These are phyloP conservation scores for Auxenochlorella pyrenoidosa DNA, from an alignment of 139 green algal genomes.

Conservation along the genomic window DNA sequence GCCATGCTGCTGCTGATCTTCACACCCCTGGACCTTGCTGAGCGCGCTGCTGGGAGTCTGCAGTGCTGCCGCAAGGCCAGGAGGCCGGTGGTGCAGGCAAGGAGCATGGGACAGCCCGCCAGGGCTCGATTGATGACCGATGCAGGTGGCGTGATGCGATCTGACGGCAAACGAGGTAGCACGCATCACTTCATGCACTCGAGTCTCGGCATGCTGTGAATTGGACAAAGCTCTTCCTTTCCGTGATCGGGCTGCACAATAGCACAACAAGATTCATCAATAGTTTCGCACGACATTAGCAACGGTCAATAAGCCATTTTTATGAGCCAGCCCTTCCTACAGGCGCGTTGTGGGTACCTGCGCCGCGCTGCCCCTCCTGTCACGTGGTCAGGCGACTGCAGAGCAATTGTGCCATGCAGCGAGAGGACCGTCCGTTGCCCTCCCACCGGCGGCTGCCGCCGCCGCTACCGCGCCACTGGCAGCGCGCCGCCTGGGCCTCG, in stretches of 20 bases:
- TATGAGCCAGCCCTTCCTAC: neutral
- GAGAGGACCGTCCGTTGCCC: neutral
- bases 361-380: too few relatives aligned
- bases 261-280: neutral
- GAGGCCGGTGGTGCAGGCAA: neutral
- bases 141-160: too few relatives aligned
- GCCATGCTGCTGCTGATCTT: neutral
- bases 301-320: neutral
- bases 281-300: neutral
- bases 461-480: neutral
- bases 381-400: too few relatives aligned
- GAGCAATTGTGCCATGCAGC: neutral
- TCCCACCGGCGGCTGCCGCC: neutral
- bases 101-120: neutral
- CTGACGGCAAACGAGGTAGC: too few relatives aligned
- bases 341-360: neutral
- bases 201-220: too few relatives aligned
- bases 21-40: neutral
- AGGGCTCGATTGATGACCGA: too few relatives aligned
- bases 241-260: too few relatives aligned
- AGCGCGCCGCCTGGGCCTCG: neutral
- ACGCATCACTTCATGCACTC: too few relatives aligned
- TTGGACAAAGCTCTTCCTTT: too few relatives aligned
- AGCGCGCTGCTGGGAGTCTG: neutral
- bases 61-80: neutral